phyloP scores from a whole-genome alignment of 495 filamentous ascomycete genomes.

The Talaromyces nanjingensis region DNA sequence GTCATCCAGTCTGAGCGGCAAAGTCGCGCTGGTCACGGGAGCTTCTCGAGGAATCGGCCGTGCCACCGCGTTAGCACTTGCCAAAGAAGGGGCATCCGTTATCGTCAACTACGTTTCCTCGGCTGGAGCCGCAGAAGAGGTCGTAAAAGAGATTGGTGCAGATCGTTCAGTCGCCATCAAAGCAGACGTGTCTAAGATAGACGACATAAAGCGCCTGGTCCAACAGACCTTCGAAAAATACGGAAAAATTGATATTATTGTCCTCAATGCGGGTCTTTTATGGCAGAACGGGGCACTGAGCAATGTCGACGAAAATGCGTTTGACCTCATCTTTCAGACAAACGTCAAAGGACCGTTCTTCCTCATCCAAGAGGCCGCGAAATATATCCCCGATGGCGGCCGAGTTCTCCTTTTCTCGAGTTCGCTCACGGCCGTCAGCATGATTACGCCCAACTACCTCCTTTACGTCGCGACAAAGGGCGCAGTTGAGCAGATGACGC shows the following conservation, averaged over 20 bases:
- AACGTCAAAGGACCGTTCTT: slow-evolving; percentile 69
- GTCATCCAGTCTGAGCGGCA: slow-evolving; percentile 23
- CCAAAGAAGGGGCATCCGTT: slow-evolving; percentile 51
- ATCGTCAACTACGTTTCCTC: slow-evolving; percentile 57
- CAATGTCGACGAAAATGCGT: slow-evolving; percentile 49
- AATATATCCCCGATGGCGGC: slow-evolving; percentile 49
- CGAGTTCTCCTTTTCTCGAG: slow-evolving; percentile 58
- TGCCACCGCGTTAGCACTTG: slow-evolving; percentile 48
- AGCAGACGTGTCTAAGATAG: slow-evolving; percentile 36
- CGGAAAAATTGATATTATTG: slow-evolving; percentile 54
- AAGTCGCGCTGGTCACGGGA: slow-evolving; percentile 60
- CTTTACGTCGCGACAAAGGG: slow-evolving; percentile 60
- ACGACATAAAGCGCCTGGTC: slow-evolving; percentile 35
- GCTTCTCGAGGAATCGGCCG: slow-evolving; percentile 61
- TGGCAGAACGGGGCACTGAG: slow-evolving; percentile 46
- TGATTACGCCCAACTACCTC: slow-evolving; percentile 50
- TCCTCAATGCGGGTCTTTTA: slow-evolving; percentile 54
- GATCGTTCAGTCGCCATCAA: slow-evolving; percentile 49
- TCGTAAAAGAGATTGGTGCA: slow-evolving; percentile 48
- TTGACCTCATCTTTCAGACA: slow-evolving; percentile 44
- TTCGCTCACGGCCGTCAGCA: slow-evolving; percentile 33
- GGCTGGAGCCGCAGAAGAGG: slow-evolving; percentile 39
- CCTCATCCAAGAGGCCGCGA: slow-evolving; percentile 52
- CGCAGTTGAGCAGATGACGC: slow-evolving; percentile 63
- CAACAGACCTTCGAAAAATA: slow-evolving; percentile 34